Percentiles rank a stretch among this genome's conserved stretches.
phyloP scores from a whole-genome alignment of 306 rosid genomes.

The Urtica urens region DNA sequence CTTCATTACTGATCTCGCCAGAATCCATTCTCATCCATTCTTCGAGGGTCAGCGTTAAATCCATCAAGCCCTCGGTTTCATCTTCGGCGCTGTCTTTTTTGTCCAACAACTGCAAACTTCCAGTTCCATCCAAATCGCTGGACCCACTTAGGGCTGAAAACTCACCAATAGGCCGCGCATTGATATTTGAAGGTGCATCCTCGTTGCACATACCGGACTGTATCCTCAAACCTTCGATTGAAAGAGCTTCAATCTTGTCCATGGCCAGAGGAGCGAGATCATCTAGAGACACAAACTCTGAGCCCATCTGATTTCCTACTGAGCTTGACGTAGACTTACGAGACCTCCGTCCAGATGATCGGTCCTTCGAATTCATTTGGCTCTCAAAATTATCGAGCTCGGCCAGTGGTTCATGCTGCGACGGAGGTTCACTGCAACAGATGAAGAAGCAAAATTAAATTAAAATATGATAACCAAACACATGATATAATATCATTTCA shows the following conservation, averaged over 20 bases:
- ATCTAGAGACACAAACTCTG: conserved; percentile 63
- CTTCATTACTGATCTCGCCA: conserved; percentile 75
- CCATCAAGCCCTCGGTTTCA: conserved; percentile 66
- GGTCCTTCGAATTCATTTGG: conserved; percentile 21
- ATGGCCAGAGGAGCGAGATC: conserved; percentile 87
- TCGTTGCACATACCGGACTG: conserved; percentile 74
- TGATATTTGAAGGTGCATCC: conserved; percentile 73
- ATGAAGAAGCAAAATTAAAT: conserved; percentile 13
- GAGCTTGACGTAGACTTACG: conserved; percentile 25
- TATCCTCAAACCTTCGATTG: conserved; percentile 83
- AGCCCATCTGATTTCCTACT: conserved; percentile 25
- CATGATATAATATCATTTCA: background rate
- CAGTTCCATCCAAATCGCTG: conserved; percentile 68
- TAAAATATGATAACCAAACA: conserved; percentile 6
- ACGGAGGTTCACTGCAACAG: conserved; percentile 38
- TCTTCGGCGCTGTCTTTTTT: conserved; percentile 29
- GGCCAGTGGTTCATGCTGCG: conserved; percentile 34
- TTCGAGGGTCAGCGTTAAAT: conserved; percentile 69
- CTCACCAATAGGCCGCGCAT: conserved; percentile 39
- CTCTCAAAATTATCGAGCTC: conserved; percentile 23
- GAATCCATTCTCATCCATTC: conserved; percentile 95
- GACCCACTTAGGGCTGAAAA: conserved; percentile 44
- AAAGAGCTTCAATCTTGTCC: conserved; percentile 90
- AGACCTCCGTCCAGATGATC: conserved; percentile 26
- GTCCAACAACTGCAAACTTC: conserved; percentile 64